Percentiles rank a stretch among this genome's conserved stretches.
These are phyloP conservation scores for Botrytis paeoniae DNA, from an alignment of 2,329 filamentous ascomycete genomes.

Conservation along the genomic window DNA sequence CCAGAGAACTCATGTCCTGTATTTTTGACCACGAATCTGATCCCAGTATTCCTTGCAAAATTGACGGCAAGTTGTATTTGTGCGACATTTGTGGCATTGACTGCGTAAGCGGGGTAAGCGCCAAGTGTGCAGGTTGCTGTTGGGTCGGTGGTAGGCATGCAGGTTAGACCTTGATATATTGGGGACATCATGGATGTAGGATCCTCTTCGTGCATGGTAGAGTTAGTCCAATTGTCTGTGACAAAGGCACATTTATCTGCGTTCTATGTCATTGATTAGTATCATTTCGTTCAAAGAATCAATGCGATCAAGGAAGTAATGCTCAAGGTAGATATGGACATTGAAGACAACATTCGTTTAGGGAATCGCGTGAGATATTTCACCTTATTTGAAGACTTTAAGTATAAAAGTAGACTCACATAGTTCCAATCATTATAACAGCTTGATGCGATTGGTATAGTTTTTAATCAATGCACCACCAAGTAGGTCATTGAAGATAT, in stretches of 20 bases:
- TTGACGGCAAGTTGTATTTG: constrained; percentile 30
- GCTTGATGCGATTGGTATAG: constrained; percentile 43
- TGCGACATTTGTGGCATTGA: constrained; percentile 29
- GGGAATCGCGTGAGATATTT: background rate
- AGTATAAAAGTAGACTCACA: background rate
- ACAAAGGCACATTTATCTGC: constrained; percentile 38
- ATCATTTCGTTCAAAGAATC: constrained; percentile 32
- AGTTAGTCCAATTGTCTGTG: constrained; percentile 36
- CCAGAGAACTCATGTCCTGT: constrained; percentile 48
- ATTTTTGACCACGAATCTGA: constrained; percentile 42
- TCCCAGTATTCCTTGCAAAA: constrained; percentile 38
- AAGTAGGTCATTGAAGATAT: constrained; percentile 45
- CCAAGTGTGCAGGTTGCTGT: constrained; percentile 22
- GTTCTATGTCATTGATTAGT: constrained; percentile 39
- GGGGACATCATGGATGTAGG: constrained; percentile 47
- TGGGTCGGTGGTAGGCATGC: constrained; percentile 29
- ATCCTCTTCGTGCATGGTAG: constrained; percentile 41
- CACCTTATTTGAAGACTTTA: background rate
- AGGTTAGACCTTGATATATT: constrained; percentile 45
- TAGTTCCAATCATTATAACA: background rate
- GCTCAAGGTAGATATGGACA: background rate
- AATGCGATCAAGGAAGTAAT: too few relatives aligned
- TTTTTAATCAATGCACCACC: constrained; percentile 43
- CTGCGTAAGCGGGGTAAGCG: constrained; percentile 24
- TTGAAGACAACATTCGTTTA: background rate